phyloP scores from a whole-genome alignment of 768 basidiomycete genomes.

The Tulasnella sp. region DNA sequence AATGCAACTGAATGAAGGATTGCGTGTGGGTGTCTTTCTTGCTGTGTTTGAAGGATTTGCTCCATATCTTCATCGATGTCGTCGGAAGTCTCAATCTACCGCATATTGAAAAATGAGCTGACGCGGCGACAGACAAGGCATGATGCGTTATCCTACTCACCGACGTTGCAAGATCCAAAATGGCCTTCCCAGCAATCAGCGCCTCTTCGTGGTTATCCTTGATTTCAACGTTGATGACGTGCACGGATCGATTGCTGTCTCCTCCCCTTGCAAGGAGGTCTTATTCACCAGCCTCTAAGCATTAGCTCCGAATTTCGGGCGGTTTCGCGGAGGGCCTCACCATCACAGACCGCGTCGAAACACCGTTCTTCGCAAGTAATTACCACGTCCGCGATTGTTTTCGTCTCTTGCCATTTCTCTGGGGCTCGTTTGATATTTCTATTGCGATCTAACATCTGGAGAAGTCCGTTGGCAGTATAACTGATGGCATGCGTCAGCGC shows the following conservation, averaged over 20 bases:
- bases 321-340: slow-evolving; percentile 51
- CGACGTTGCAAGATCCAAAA: slow-evolving; percentile 86
- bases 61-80: slow-evolving; percentile 95
- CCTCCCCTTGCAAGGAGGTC: slow-evolving; percentile 87
- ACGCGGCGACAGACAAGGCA: neutral
- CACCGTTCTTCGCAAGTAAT: slow-evolving; percentile 99
- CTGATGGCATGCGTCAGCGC: slow-evolving; percentile 48
- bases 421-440: slow-evolving; percentile 88
- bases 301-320: slow-evolving; percentile 31
- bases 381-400: slow-evolving; percentile 88
- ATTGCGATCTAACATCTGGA: slow-evolving; percentile 97
- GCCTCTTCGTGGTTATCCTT: slow-evolving; percentile 99
- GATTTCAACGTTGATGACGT: slow-evolving; percentile 97
- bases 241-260: slow-evolving; percentile 91
- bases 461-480: slow-evolving; percentile 89
- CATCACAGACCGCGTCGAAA: slow-evolving; percentile 98
- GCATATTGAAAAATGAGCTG: slow-evolving; percentile 30
- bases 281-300: slow-evolving; percentile 42
- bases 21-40: slow-evolving; percentile 89
- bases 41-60: slow-evolving; percentile 77
- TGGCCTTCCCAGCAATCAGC: slow-evolving; percentile 90
- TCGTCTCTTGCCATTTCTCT: slow-evolving; percentile 95
- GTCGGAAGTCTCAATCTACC: slow-evolving; percentile 77
- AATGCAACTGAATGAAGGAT: slow-evolving; percentile 89
- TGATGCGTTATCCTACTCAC: slow-evolving; percentile 54